Evolutionary conservation across 768 basidiomycete genomes (phyloP).

Genomic region (Suillus ampliporus): DNA sequence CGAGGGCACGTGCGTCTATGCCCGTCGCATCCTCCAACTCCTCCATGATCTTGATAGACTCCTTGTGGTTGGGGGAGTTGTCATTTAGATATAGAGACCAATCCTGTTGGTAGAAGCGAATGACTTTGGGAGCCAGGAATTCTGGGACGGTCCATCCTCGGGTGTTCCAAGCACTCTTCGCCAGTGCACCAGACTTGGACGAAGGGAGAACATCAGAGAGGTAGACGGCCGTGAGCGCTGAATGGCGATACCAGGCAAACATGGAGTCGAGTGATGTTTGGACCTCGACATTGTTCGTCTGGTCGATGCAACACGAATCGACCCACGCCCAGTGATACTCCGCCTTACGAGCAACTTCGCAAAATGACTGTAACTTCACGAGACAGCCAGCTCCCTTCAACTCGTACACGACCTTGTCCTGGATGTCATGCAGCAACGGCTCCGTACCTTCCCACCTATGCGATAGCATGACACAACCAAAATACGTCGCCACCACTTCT

Average conservation of each 20-base stretch:
- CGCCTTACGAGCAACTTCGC: constrained; percentile 9
- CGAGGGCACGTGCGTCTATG: constrained; percentile 12
- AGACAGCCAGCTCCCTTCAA: constrained; percentile 7
- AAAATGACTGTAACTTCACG: constrained; percentile 21
- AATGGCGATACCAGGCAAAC: constrained; percentile 31
- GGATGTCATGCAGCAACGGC: constrained; percentile 12
- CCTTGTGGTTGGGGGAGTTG: constrained; percentile 20
- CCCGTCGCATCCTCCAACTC: constrained; percentile 23
- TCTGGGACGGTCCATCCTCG: constrained; percentile 30
- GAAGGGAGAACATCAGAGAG: constrained; percentile 18
- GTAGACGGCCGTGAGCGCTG: constrained; percentile 31
- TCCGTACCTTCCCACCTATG: constrained; percentile 28
- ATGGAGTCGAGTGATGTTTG: constrained; percentile 28
- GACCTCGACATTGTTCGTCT: constrained; percentile 20
- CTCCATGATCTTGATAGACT: constrained; percentile 8
- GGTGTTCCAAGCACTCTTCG: constrained; percentile 27
- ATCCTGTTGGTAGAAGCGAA: constrained; percentile 30
- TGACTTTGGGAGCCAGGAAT: constrained; percentile 25
- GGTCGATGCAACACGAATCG: constrained; percentile 34
- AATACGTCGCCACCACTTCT: constrained; percentile 14
- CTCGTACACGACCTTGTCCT: constrained; percentile 6
- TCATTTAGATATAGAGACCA: constrained; percentile 27
- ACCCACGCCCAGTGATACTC: constrained; percentile 31
- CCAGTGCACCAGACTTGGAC: constrained; percentile 13
- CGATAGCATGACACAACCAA: constrained; percentile 24